Evolutionary conservation across 768 basidiomycete species (phyloP).

Genomic region (Lactarius quietus): DNA sequence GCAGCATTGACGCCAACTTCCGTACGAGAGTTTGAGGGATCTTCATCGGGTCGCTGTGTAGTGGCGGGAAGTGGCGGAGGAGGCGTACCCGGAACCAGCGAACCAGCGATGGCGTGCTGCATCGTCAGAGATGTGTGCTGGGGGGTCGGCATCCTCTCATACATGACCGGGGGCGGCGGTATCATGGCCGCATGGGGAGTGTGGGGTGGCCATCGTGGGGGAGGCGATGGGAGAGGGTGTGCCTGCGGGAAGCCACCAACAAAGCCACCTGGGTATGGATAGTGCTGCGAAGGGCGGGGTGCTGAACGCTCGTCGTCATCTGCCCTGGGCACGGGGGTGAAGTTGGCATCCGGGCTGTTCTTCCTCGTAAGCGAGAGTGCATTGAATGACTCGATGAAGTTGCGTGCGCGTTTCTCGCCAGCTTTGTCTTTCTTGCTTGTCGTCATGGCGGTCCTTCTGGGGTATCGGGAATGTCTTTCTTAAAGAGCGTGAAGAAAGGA

Average conservation of each 20-base stretch:
- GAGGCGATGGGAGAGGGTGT: constrained; percentile 12
- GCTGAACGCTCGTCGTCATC: background rate
- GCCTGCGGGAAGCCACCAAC: background rate
- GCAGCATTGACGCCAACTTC: background rate
- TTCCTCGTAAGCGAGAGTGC: constrained; percentile 34
- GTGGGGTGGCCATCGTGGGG: background rate
- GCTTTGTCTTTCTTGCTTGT: constrained; percentile 7
- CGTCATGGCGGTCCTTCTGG: constrained; percentile 8
- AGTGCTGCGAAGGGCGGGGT: background rate
- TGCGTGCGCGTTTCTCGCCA: constrained; percentile 23
- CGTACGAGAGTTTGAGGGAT: background rate
- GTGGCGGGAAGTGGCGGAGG: background rate
- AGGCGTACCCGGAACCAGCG: constrained; percentile 5
- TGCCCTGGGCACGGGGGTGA: background rate
- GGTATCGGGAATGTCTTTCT: constrained; percentile 3
- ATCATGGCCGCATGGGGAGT: constrained; percentile 28
- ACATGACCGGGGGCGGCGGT: constrained; percentile 30
- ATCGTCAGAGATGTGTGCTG: constrained; percentile 37
- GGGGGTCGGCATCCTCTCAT: constrained; percentile 38
- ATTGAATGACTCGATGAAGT: constrained; percentile 36
- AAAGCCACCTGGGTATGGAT: background rate
- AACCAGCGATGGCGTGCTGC: constrained; percentile 34
- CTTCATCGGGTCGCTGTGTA: constrained; percentile 13
- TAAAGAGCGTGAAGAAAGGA: background rate
- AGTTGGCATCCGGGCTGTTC: background rate